These are phyloP conservation scores for Ettlia oleoabundans DNA, from an alignment of 139 green algal genomes.

Conservation along the genomic window DNA sequence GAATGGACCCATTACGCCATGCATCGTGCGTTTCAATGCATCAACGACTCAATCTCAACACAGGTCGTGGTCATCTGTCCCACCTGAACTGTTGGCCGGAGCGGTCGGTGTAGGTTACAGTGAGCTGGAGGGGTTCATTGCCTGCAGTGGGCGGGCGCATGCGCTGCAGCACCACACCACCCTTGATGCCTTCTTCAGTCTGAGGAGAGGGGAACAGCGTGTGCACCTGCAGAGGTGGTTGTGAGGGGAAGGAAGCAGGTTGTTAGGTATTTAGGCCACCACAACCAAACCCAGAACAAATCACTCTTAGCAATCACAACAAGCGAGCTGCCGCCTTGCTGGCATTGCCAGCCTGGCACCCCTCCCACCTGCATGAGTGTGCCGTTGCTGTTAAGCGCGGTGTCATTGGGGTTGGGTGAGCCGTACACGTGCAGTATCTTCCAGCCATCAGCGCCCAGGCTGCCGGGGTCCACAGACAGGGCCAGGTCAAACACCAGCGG, in stretches of 20 bases:
- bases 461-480: slow-evolving; percentile 13
- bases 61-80: too few species aligned
- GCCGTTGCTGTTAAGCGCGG: slow-evolving; percentile 19
- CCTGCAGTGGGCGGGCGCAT: not conserved
- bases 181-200: slow-evolving; percentile 47
- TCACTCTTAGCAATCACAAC: not conserved
- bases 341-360: too few species aligned
- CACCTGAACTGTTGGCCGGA: not conserved
- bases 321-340: not conserved
- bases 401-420: slow-evolving; percentile 27
- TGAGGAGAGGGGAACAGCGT: slow-evolving; percentile 41
- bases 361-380: slow-evolving; percentile 17
- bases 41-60: too few species aligned
- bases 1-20: not conserved
- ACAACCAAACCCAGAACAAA: not conserved
- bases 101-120: slow-evolving; percentile 31
- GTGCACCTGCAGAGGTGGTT: not conserved
- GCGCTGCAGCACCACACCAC: slow-evolving; percentile 44
- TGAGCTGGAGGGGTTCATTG: slow-evolving; percentile 23
- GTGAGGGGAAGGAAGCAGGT: not conserved
- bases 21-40: too few species aligned
- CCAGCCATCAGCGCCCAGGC: slow-evolving; percentile 26
- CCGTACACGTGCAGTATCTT: slow-evolving; percentile 38
- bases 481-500: slow-evolving; percentile 48
- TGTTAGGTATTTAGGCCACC: too few species aligned